A percentile compares a stretch with the other conserved stretches of the same genome.
Evolutionary conservation across 192 early-diverging fungal species (phyloP).

Genomic region (Coemansia sp.): DNA sequence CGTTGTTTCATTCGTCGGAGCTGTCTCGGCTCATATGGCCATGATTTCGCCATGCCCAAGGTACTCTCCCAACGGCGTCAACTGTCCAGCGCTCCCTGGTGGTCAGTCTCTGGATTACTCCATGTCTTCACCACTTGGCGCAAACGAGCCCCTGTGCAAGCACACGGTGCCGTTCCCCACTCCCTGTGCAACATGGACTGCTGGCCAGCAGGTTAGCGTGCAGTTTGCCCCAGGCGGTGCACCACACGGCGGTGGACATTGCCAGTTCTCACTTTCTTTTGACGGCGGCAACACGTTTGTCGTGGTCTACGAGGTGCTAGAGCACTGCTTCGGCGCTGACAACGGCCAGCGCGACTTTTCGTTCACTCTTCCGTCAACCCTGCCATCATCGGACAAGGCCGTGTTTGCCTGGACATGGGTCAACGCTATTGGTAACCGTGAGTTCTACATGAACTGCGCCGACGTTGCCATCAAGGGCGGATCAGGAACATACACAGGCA

Average conservation of each 20-base stretch:
- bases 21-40: conserved; percentile 1
- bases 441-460: conserved; percentile 37
- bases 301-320: conserved; percentile 37
- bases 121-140: conserved; percentile 18
- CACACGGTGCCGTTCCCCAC: conserved; percentile 13
- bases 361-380: conserved; percentile 45
- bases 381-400: conserved; percentile 45
- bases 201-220: conserved; percentile 24
- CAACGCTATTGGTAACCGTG: conserved; percentile 58
- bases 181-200: conserved; percentile 18
- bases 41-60: conserved; percentile 11
- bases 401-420: conserved; percentile 61
- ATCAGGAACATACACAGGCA: conserved; percentile 7
- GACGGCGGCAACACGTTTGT: conserved; percentile 55
- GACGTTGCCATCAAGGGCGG: conserved; percentile 9
- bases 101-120: conserved; percentile 33
- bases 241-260: conserved; percentile 59
- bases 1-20: background rate
- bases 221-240: conserved; percentile 26
- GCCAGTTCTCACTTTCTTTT: conserved; percentile 58
- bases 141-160: conserved; percentile 9
- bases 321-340: conserved; percentile 18
- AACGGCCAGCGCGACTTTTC: conserved; percentile 6
- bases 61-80: background rate
- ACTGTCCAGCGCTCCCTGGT: conserved; percentile 27